Evolutionary conservation across 352 stramenopile genomes (phyloP).

Genomic region (Albugo candida): DNA sequence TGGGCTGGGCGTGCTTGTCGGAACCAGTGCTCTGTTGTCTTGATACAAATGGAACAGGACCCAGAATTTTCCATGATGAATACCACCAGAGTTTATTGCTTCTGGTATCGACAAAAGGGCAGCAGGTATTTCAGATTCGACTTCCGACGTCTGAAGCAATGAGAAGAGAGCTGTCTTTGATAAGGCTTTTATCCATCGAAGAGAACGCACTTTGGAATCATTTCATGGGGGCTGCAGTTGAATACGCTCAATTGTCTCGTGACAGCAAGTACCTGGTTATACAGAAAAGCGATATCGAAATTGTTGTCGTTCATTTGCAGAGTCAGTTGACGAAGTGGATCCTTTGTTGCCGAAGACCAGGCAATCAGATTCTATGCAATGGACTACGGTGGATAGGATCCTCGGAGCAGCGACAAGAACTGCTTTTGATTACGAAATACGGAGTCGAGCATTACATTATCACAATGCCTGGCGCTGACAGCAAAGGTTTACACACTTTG

Average conservation of each 20-base stretch:
- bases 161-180: slow-evolving; percentile 1
- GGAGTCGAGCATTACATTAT: slow-evolving; percentile 46
- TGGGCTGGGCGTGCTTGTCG: too few species aligned
- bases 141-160: slow-evolving; percentile 5
- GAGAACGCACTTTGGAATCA: background rate
- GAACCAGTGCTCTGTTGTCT: too few species aligned
- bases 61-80: slow-evolving; percentile 19
- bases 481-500: slow-evolving; percentile 26
- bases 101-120: slow-evolving; percentile 12
- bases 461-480: too few species aligned
- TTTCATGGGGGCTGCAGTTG: slow-evolving; percentile 9
- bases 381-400: slow-evolving; percentile 54
- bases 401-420: slow-evolving; percentile 20
- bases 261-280: slow-evolving; percentile 47
- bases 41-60: too few species aligned
- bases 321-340: slow-evolving; percentile 40
- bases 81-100: slow-evolving; percentile 32
- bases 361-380: slow-evolving; percentile 34
- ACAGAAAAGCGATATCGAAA: slow-evolving; percentile 67
- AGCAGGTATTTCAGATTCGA: slow-evolving; percentile 20
- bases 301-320: slow-evolving; percentile 33
- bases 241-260: slow-evolving; percentile 31
- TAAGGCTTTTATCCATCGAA: background rate
- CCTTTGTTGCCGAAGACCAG: slow-evolving; percentile 39
- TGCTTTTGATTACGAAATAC: slow-evolving; percentile 53